phyloP scores from a whole-genome alignment of 2,329 filamentous ascomycete genomes.

The Botrytis fabae region DNA sequence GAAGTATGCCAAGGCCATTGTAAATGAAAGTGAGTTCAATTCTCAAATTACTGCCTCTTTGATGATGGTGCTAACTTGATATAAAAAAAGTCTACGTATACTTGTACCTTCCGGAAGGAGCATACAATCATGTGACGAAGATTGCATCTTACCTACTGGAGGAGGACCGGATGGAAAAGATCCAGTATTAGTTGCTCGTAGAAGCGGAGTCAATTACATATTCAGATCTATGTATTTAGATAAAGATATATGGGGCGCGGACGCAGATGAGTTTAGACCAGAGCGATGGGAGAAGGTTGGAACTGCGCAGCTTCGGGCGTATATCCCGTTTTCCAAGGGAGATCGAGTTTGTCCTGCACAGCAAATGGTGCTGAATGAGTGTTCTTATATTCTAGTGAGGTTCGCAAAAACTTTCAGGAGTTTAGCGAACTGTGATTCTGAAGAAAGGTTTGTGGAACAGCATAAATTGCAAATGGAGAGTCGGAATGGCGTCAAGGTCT shows the following conservation, averaged over 20 bases:
- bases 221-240: conserved; percentile 43
- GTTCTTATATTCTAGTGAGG: background rate
- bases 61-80: background rate
- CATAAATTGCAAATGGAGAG: background rate
- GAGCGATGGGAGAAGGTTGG: conserved; percentile 43
- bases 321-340: background rate
- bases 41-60: background rate
- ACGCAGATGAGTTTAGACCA: conserved; percentile 43
- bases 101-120: conserved; percentile 12
- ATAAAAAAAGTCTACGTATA: background rate
- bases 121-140: background rate
- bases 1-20: conserved; percentile 54
- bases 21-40: conserved; percentile 53
- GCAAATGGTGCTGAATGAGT: conserved; percentile 8
- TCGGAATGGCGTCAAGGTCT: background rate
- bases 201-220: conserved; percentile 26
- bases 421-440: background rate
- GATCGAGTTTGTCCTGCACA: conserved; percentile 7
- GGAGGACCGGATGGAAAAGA: conserved; percentile 27
- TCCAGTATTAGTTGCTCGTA: conserved; percentile 33
- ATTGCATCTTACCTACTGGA: conserved; percentile 32
- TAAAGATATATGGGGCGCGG: conserved; percentile 42
- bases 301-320: background rate
- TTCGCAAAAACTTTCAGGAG: background rate
- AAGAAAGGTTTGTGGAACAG: background rate